Evolutionary conservation across 2,329 filamentous ascomycete genomes (phyloP).

Genomic region (Bretziella fagacearum): DNA sequence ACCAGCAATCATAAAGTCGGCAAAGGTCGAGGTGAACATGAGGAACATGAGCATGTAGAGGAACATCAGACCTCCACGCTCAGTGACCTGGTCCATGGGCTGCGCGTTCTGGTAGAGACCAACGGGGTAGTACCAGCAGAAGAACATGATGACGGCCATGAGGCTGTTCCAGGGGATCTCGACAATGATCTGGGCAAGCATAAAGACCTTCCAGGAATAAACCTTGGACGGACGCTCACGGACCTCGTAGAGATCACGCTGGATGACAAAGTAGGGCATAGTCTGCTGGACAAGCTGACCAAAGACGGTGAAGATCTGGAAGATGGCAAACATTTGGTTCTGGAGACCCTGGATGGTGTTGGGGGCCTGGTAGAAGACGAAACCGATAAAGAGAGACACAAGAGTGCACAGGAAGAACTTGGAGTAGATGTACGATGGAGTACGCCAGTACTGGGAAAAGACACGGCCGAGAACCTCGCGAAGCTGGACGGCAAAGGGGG

Average conservation of each 20-base stretch:
- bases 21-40: conserved; percentile 67
- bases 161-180: conserved; percentile 74
- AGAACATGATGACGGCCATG: conserved; percentile 59
- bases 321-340: conserved; percentile 75
- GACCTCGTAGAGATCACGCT: conserved; percentile 67
- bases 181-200: conserved; percentile 66
- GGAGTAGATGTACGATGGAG: conserved; percentile 74
- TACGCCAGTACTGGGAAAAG: conserved; percentile 86
- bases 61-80: conserved; percentile 66
- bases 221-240: conserved; percentile 71
- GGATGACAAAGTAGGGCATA: conserved; percentile 74
- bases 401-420: conserved; percentile 53
- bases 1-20: conserved; percentile 58
- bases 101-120: conserved; percentile 56
- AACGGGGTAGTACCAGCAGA: conserved; percentile 75
- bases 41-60: conserved; percentile 60
- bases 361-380: conserved; percentile 58
- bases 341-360: conserved; percentile 62
- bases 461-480: conserved; percentile 53
- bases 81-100: conserved; percentile 39
- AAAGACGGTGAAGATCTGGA: conserved; percentile 70
- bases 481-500: conserved; percentile 53
- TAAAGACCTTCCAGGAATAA: conserved; percentile 73
- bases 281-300: conserved; percentile 63
- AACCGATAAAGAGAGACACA: conserved; percentile 60